Percentiles rank a stretch among this genome's conserved stretches.
Evolutionary conservation across 495 filamentous ascomycete genomes (phyloP).

Genomic region (Penicillium antarcticum): DNA sequence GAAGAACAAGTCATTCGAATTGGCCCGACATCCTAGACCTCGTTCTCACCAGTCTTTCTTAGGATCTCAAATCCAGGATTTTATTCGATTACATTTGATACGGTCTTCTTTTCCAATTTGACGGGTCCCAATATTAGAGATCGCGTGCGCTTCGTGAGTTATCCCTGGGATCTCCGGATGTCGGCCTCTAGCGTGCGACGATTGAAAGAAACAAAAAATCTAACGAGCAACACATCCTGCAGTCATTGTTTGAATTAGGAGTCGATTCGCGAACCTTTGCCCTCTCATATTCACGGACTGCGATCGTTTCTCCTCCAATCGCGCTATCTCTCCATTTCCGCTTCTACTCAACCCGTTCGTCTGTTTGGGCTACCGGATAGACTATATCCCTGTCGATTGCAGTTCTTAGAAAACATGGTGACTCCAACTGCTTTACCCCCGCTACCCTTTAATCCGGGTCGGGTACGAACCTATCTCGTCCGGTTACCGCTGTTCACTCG

Average conservation of each 20-base stretch:
- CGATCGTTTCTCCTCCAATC: background rate
- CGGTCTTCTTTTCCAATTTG: background rate
- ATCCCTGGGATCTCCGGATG: constrained; percentile 17
- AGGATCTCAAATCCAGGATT: background rate
- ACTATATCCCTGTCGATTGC: background rate
- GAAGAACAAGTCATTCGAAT: background rate
- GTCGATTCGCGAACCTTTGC: too few relatives aligned
- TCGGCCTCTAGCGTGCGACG: background rate
- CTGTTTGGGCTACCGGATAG: background rate
- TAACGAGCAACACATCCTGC: background rate
- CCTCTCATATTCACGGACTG: background rate
- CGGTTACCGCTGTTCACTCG: constrained; percentile 88
- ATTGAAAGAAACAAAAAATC: background rate
- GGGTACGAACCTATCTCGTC: constrained; percentile 66
- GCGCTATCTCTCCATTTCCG: background rate
- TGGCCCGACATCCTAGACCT: background rate
- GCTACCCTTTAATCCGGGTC: constrained; percentile 47
- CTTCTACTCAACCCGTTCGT: background rate
- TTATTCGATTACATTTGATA: background rate
- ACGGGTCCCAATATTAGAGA: background rate
- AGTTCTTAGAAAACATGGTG: constrained; percentile 25
- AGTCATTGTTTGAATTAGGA: constrained; percentile 1
- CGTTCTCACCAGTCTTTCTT: background rate
- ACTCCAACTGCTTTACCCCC: constrained; percentile 41
- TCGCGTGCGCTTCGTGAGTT: constrained; percentile 24